These are phyloP conservation scores for Allodekkera sacchari DNA, from an alignment of 805 yeast species.

Conservation along the genomic window DNA sequence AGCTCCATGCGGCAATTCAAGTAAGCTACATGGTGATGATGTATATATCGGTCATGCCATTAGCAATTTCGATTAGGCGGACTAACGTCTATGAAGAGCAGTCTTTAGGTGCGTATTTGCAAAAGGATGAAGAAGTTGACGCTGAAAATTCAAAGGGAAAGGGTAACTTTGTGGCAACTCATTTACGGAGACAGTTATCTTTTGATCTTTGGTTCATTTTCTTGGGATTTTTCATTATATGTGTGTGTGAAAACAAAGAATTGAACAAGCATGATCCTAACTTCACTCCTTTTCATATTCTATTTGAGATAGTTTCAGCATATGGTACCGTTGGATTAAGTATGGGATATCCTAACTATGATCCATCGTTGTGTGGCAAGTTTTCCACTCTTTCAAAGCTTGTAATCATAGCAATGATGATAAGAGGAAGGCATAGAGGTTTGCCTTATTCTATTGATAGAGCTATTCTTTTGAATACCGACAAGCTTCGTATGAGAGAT, in stretches of 20 bases:
- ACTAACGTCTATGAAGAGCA: slow-evolving; percentile 98
- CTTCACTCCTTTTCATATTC: slow-evolving; percentile 60
- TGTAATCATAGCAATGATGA: slow-evolving; percentile 80
- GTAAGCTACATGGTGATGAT: slow-evolving; percentile 94
- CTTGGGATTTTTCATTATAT: slow-evolving; percentile 75
- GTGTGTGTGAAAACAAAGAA: slow-evolving; percentile 74
- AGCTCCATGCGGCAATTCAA: slow-evolving; percentile 83
- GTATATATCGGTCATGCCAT: slow-evolving; percentile 94
- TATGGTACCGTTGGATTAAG: slow-evolving; percentile 96
- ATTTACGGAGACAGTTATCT: slow-evolving; percentile 83
- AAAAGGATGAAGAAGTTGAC: slow-evolving; percentile 24
- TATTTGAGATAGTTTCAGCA: slow-evolving; percentile 89
- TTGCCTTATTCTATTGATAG: slow-evolving; percentile 89
- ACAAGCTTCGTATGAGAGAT: slow-evolving; percentile 55
- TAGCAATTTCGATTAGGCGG: slow-evolving; percentile 92
- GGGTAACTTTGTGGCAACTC: slow-evolving; percentile 67
- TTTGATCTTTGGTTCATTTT: slow-evolving; percentile 93
- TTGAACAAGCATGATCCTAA: slow-evolving; percentile 35
- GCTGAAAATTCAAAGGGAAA: slow-evolving; percentile 32
- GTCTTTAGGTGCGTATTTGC: slow-evolving; percentile 75
- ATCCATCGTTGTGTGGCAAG: slow-evolving; percentile 65
- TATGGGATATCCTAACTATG: slow-evolving; percentile 64
- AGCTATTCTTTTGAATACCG: slow-evolving; percentile 81
- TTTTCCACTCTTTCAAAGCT: slow-evolving; percentile 71
- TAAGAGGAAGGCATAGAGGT: slow-evolving; percentile 95